phyloP scores from a whole-genome alignment of 1,284 basidiomycete species.

The Ceratobasidium sp. region DNA sequence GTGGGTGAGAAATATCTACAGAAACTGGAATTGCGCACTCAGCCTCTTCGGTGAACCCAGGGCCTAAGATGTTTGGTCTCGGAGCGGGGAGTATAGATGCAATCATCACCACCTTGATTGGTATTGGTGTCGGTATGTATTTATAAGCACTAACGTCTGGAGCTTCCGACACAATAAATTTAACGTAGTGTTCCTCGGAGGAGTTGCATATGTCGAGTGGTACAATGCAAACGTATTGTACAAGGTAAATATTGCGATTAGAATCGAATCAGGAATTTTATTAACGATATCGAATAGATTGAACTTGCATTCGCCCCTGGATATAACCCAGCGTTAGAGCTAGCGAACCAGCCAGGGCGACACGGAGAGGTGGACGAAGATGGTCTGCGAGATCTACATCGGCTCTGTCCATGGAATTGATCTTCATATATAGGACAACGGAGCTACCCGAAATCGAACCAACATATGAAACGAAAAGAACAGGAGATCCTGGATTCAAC shows the following conservation, averaged over 20 bases:
- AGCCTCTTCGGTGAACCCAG: too few relatives aligned
- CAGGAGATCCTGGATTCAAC: constrained; percentile 79
- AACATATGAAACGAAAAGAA: constrained; percentile 70
- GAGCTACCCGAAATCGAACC: constrained; percentile 57
- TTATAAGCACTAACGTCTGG: too few relatives aligned
- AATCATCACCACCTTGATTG: constrained; percentile 64
- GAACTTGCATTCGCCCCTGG: constrained; percentile 69
- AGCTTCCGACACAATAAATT: too few relatives aligned
- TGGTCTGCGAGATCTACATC: too few relatives aligned
- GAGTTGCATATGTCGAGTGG: constrained; percentile 74
- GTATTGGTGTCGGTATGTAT: constrained; percentile 61
- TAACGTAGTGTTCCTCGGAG: constrained; percentile 74
- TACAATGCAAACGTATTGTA: constrained; percentile 82
- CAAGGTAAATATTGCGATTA: constrained; percentile 59
- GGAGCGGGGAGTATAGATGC: constrained; percentile 54
- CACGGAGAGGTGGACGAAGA: constrained; percentile 36
- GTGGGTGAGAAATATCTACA: too few relatives aligned
- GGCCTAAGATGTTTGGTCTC: constrained; percentile 11
- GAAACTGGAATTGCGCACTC: too few relatives aligned
- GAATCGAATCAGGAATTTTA: too few relatives aligned
- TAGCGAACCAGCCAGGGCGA: constrained; percentile 59
- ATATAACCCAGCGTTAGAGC: constrained; percentile 82
- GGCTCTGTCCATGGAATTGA: too few relatives aligned
- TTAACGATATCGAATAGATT: too few relatives aligned
- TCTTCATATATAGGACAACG: too few relatives aligned